These are phyloP conservation scores for Debaryomyces tyrocola DNA, from an alignment of 805 yeast species.

Conservation along the genomic window DNA sequence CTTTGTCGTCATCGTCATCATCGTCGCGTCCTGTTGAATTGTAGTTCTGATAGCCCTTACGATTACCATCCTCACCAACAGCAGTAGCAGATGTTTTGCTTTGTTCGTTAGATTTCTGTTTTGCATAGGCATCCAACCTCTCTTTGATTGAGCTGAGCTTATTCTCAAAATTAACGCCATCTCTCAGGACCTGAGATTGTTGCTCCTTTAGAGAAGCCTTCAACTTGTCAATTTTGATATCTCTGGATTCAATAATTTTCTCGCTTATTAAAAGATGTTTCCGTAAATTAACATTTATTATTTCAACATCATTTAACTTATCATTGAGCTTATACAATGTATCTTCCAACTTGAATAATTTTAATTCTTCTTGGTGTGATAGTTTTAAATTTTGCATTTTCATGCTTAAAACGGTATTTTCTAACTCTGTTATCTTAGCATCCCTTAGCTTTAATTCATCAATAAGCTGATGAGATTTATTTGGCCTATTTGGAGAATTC, in stretches of 20 bases:
- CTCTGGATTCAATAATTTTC: conserved; percentile 57
- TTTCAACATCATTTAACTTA: conserved; percentile 61
- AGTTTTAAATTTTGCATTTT: conserved; percentile 30
- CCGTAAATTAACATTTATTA: conserved; percentile 57
- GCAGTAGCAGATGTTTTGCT: background rate
- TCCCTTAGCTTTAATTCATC: conserved; percentile 30
- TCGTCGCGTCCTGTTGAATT: background rate
- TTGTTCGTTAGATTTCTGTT: background rate
- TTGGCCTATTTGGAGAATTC: background rate
- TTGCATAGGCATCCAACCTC: conserved; percentile 4
- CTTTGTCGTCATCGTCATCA: background rate
- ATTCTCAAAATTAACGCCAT: conserved; percentile 49
- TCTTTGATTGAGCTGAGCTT: conserved; percentile 25
- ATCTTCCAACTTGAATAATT: conserved; percentile 53
- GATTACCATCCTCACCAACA: background rate
- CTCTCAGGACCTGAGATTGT: conserved; percentile 47
- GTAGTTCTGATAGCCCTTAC: background rate
- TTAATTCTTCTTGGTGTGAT: conserved; percentile 45
- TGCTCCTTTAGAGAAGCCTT: conserved; percentile 52
- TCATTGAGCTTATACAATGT: conserved; percentile 56
- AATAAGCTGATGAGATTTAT: background rate
- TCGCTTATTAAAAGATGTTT: conserved; percentile 57
- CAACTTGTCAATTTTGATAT: conserved; percentile 54
- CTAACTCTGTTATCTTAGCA: conserved; percentile 28
- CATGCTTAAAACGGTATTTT: conserved; percentile 25